Conservation (phyloP, 2,329 filamentous ascomycete genomes). For the Diaporthe capsici region DNA sequence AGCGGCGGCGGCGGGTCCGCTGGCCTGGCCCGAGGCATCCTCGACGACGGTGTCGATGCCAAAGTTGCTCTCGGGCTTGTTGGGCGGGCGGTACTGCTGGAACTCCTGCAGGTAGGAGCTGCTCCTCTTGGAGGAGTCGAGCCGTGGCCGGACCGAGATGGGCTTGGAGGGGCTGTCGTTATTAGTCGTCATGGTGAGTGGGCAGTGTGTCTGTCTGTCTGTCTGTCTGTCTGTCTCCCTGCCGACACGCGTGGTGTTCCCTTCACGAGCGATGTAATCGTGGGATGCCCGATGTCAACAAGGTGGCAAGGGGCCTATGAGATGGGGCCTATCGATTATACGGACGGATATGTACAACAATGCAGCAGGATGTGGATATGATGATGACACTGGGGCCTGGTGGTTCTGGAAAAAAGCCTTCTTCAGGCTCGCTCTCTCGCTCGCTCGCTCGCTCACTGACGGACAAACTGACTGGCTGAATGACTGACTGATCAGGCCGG, state of each 20-base stretch:
- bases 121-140: conserved; percentile 67
- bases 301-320: not conserved
- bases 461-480: not conserved
- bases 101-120: conserved; percentile 75
- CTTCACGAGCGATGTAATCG: conserved; percentile 7
- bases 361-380: not conserved
- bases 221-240: not conserved
- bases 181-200: conserved; percentile 38
- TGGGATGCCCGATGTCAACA: conserved; percentile 1
- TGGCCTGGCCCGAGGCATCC: conserved; percentile 58
- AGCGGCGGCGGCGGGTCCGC: conserved; percentile 42
- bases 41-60: conserved; percentile 77
- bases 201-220: conserved; percentile 9
- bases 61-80: conserved; percentile 67
- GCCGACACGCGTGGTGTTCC: conserved; percentile 25
- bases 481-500: not conserved
- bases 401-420: not conserved
- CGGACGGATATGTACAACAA: conserved; percentile 25
- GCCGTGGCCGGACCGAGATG: conserved; percentile 60
- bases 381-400: not conserved
- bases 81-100: conserved; percentile 73
- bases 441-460: not conserved
- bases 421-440: conserved; percentile 5
- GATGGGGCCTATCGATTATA: conserved; percentile 11
- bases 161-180: conserved; percentile 49